Base-by-base conservation (phyloP, 202 grass and related monocot species). In the Setaria italica region DNA sequence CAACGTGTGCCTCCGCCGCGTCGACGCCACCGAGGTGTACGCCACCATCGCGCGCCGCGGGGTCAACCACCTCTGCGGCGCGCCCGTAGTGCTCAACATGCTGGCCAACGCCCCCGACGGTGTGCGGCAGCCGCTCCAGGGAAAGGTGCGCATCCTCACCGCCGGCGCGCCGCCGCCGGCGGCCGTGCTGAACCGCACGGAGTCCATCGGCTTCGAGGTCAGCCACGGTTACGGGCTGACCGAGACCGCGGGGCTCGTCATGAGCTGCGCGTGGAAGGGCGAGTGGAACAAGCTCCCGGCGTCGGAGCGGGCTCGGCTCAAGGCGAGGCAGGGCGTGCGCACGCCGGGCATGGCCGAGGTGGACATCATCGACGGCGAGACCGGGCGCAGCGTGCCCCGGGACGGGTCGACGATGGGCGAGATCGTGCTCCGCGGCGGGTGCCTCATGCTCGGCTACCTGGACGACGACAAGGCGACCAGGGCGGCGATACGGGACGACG, bases 71-170 rank as follows among this genome's bases (percentile, higher is more conserved):
- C 83, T 98, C 77, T 98, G 95, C 63, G 95, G 91, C 20, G 93
- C 95, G 79, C 91, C 95, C 34, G 93, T 93, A 35, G 91, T 98
- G 73, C 92, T 98, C 85, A 95, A 95, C 91, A 95, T 98, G 95
- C 85, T 98, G 19, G 91, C 93, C 60, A 95, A 92, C 85, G 85
- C 91, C 3, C 83, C 91, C 0, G 83, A 87, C 2, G 63, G 32
- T 6, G 74, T 45, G 11, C 79, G 90, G 7, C 80, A 58, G 79
- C 74, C 91, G 12, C 85, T 89, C 9, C 86, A 88, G 0, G 81
- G 85, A 3, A 87, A 77, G 37, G 93, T 98, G 21, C 82, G 75
- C 6, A 82, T 95, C 74, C 78, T 95, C 12, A 98, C 95, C 1
- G 93, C 84, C 69, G 95, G 95, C 11, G 93, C 95, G n/a, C 93